Conservation (phyloP, 2,329 filamentous ascomycete species). For the Akanthomyces muscarius region DNA sequence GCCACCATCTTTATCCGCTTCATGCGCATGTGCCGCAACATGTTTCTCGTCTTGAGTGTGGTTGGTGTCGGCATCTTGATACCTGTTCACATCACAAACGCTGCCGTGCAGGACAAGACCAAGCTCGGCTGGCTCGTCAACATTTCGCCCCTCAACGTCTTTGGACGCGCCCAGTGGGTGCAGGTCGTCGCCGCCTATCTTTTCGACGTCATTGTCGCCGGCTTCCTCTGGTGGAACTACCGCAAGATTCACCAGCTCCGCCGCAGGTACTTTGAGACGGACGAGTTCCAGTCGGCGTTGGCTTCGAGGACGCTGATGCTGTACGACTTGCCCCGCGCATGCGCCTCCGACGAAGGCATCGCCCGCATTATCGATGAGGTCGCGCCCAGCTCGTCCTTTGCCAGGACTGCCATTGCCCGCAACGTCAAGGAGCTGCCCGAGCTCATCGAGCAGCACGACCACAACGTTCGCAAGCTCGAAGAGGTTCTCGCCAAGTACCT, state of each 20-base stretch:
- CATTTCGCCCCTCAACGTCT: slow-evolving; percentile 57
- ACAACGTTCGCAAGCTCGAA: slow-evolving; percentile 78
- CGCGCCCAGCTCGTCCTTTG: slow-evolving; percentile 72
- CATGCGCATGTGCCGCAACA: slow-evolving; percentile 84
- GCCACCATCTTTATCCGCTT: slow-evolving; percentile 88
- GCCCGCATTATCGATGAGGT: slow-evolving; percentile 76
- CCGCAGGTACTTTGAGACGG: slow-evolving; percentile 74
- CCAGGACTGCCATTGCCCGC: slow-evolving; percentile 76
- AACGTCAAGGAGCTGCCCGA: slow-evolving; percentile 89
- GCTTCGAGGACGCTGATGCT: slow-evolving; percentile 73
- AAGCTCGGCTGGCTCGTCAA: slow-evolving; percentile 47
- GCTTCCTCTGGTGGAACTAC: slow-evolving; percentile 90
- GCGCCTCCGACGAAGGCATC: slow-evolving; percentile 80
- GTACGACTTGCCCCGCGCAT: slow-evolving; percentile 76
- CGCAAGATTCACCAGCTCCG: slow-evolving; percentile 66
- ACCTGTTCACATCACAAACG: slow-evolving; percentile 66
- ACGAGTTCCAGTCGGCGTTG: slow-evolving; percentile 83
- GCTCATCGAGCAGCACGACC: slow-evolving; percentile 78
- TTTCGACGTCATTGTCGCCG: slow-evolving; percentile 71
- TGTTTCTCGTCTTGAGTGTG: slow-evolving; percentile 70
- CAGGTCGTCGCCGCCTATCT: slow-evolving; percentile 57
- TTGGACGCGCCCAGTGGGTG: slow-evolving; percentile 52
- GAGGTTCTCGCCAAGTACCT: slow-evolving; percentile 83
- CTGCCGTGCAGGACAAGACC: slow-evolving; percentile 26
- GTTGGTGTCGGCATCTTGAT: slow-evolving; percentile 75